Evolutionary conservation across 1,139 yeast species (phyloP).

Genomic region (Debaryomyces fabryi): DNA sequence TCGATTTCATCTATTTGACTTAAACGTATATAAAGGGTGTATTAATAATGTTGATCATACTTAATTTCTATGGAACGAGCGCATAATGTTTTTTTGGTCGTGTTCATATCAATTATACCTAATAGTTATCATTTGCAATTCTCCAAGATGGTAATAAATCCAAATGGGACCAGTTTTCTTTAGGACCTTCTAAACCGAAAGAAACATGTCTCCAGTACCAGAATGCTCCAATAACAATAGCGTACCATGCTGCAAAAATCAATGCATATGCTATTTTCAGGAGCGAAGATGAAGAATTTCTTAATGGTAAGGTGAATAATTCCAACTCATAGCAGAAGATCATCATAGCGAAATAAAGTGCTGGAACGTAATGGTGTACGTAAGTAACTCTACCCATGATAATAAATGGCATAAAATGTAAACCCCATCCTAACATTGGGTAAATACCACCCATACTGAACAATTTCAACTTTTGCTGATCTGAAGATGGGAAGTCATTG

Average conservation of each 20-base stretch:
- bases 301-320: slow-evolving; percentile 51
- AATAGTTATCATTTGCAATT: slow-evolving; percentile 41
- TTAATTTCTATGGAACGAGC: background rate
- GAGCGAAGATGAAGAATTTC: slow-evolving; percentile 27
- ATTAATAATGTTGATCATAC: slow-evolving; percentile 4
- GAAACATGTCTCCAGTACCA: slow-evolving; percentile 75
- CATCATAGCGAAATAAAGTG: slow-evolving; percentile 90
- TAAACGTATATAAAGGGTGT: background rate
- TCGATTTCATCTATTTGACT: slow-evolving; percentile 1
- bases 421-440: slow-evolving; percentile 93
- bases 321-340: slow-evolving; percentile 79
- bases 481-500: slow-evolving; percentile 57
- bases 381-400: slow-evolving; percentile 97
- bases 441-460: slow-evolving; percentile 81
- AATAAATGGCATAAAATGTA: slow-evolving; percentile 88
- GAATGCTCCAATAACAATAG: slow-evolving; percentile 66
- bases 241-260: slow-evolving; percentile 50
- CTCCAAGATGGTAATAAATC: slow-evolving; percentile 80
- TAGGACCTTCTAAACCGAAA: slow-evolving; percentile 90
- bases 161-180: slow-evolving; percentile 65
- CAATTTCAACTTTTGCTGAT: slow-evolving; percentile 33
- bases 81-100: background rate
- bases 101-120: slow-evolving; percentile 1
- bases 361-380: slow-evolving; percentile 96
- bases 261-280: slow-evolving; percentile 33